Conservation (phyloP, 75 land plant species). For the Azolla pinnata region DNA sequence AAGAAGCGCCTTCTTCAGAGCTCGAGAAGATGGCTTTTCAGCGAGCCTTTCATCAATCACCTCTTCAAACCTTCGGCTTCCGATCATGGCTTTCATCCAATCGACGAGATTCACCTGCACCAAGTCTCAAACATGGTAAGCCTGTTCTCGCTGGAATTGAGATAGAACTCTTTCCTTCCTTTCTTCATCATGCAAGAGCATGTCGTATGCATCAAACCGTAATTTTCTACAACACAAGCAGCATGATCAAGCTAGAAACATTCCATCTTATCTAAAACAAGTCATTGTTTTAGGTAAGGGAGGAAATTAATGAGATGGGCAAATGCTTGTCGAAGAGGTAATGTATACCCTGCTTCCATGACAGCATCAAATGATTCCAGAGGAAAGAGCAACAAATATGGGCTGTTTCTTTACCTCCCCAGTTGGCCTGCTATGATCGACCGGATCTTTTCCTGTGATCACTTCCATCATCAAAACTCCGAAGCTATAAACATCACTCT, state of each 20-base stretch:
- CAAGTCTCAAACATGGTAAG: too few species aligned
- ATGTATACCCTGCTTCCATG: background rate
- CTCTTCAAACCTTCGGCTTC: conserved; percentile 37
- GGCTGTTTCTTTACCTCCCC: too few species aligned
- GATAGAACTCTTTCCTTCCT: too few species aligned
- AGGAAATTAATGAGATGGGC: too few species aligned
- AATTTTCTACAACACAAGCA: too few species aligned
- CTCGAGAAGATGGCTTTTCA: conserved; percentile 42
- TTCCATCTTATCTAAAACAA: too few species aligned
- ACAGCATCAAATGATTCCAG: background rate
- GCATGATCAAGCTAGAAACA: too few species aligned
- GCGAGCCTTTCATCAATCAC: conserved; percentile 42
- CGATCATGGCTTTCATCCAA: conserved; percentile 53
- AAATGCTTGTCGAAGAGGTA: too few species aligned
- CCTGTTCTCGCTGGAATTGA: too few species aligned
- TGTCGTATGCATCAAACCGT: too few species aligned
- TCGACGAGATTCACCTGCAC: conserved; percentile 57
- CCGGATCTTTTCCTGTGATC: conserved; percentile 67
- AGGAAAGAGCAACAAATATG: too few species aligned
- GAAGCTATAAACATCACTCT: conserved; percentile 67
- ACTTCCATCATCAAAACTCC: conserved; percentile 61
- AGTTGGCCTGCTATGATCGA: conserved; percentile 50
- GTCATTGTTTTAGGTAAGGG: too few species aligned
- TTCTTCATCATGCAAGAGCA: background rate
- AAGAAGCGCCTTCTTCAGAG: conserved; percentile 40